Evolutionary conservation across 306 rosid species (phyloP).

Genomic region (Senna tora): DNA sequence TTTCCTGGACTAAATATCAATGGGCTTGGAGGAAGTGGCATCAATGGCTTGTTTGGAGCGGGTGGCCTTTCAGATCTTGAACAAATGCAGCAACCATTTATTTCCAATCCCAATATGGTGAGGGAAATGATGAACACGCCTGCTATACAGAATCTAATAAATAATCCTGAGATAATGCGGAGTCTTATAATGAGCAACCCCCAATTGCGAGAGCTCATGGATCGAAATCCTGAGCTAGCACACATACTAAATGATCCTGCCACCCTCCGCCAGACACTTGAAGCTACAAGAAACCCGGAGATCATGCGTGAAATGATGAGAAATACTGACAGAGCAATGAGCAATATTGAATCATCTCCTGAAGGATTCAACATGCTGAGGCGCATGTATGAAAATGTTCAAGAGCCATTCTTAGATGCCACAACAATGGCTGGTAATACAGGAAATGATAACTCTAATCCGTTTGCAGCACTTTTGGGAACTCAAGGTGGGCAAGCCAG

Average conservation of each 20-base stretch:
- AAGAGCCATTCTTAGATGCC: slow-evolving; percentile 90
- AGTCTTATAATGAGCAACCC: slow-evolving; percentile 82
- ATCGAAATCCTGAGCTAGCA: slow-evolving; percentile 82
- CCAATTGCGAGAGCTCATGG: slow-evolving; percentile 86
- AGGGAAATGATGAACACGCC: slow-evolving; percentile 83
- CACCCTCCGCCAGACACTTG: slow-evolving; percentile 83
- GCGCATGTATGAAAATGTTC: slow-evolving; percentile 94
- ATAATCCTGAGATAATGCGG: slow-evolving; percentile 73
- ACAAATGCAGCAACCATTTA: slow-evolving; percentile 76
- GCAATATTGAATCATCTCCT: slow-evolving; percentile 89
- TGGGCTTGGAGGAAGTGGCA: slow-evolving; percentile 60
- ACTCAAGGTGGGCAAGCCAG: slow-evolving; percentile 63
- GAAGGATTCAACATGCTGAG: slow-evolving; percentile 94
- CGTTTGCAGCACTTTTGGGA: slow-evolving; percentile 50
- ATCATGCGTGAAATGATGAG: slow-evolving; percentile 98
- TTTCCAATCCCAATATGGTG: slow-evolving; percentile 67
- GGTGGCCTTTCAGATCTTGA: slow-evolving; percentile 74
- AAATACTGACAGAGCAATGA: slow-evolving; percentile 91
- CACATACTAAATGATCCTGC: slow-evolving; percentile 88
- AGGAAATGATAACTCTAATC: slow-evolving; percentile 49
- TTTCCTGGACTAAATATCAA: slow-evolving; percentile 67
- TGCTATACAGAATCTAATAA: slow-evolving; percentile 71
- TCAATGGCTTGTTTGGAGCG: slow-evolving; percentile 63
- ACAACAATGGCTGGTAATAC: slow-evolving; percentile 80
- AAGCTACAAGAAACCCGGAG: slow-evolving; percentile 91